phyloP scores from a whole-genome alignment of 805 yeast species.

The Starmerella floris region DNA sequence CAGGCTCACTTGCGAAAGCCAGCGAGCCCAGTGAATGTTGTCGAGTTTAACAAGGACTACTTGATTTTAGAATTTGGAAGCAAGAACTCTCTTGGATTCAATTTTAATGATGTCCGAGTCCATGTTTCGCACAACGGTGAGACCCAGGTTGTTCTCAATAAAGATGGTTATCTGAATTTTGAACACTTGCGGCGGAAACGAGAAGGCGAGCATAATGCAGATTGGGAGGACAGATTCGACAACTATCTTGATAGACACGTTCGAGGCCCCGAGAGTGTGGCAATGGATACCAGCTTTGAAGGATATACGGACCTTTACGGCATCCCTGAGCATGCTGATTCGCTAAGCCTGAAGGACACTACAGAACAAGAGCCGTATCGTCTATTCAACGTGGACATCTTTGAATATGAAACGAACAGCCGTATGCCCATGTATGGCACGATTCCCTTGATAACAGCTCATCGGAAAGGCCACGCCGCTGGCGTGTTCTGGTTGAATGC shows the following conservation, averaged over 20 bases:
- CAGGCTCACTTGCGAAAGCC: conserved; percentile 3
- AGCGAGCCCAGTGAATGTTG: not conserved
- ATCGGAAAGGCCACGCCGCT: conserved; percentile 36
- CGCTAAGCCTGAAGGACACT: conserved; percentile 63
- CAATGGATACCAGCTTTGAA: conserved; percentile 55
- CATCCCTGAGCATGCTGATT: conserved; percentile 93
- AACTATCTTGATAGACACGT: conserved; percentile 50
- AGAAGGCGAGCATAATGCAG: conserved; percentile 37
- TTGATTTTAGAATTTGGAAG: conserved; percentile 12
- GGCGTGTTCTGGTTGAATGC: conserved; percentile 87
- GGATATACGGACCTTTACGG: conserved; percentile 64
- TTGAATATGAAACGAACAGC: conserved; percentile 77
- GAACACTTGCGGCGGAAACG: conserved; percentile 62
- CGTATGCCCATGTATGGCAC: conserved; percentile 90
- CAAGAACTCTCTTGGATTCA: conserved; percentile 32
- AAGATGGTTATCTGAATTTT: conserved; percentile 54
- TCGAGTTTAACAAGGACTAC: not conserved
- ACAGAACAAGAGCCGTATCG: conserved; percentile 58
- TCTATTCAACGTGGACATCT: conserved; percentile 83
- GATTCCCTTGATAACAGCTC: conserved; percentile 75
- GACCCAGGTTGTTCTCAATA: conserved; percentile 49
- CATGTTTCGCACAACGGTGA: conserved; percentile 35
- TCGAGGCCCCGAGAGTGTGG: conserved; percentile 69
- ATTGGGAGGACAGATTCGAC: conserved; percentile 67
- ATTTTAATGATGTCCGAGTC: conserved; percentile 39